phyloP scores from a whole-genome alignment of 257 asterid genomes.

The Gynochthodes officinalis region DNA sequence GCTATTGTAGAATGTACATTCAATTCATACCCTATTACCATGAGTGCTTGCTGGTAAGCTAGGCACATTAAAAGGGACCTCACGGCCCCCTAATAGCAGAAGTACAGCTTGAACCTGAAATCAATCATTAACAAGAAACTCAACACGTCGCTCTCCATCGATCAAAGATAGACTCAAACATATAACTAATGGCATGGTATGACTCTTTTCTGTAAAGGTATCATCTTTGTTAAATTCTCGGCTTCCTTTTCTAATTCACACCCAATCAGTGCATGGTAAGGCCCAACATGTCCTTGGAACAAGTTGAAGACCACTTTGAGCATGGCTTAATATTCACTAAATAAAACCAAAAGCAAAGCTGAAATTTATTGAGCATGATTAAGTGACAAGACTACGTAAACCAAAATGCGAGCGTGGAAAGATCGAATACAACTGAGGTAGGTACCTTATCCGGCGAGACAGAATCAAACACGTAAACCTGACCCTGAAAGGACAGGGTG shows the following conservation, averaged over 20 bases:
- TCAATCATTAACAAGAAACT: constrained; percentile 14
- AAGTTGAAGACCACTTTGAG: background rate
- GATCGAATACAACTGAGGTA: background rate
- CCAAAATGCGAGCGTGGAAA: background rate
- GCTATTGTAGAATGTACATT: constrained; percentile 10
- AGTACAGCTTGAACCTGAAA: constrained; percentile 83
- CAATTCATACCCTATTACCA: constrained; percentile 44
- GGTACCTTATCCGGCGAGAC: constrained; percentile 73
- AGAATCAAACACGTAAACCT: constrained; percentile 69
- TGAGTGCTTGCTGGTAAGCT: constrained; percentile 38
- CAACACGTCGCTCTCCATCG: background rate
- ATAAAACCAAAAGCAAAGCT: too few species aligned
- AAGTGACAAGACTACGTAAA: too few species aligned
- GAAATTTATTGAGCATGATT: too few species aligned
- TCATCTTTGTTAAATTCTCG: background rate
- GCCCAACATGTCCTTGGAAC: background rate
- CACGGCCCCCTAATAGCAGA: constrained; percentile 72
- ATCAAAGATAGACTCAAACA: background rate
- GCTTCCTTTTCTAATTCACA: background rate
- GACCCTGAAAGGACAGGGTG: constrained; percentile 69
- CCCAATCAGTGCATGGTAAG: too few species aligned
- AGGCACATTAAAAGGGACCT: constrained; percentile 56
- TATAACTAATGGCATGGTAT: background rate
- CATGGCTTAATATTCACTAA: background rate
- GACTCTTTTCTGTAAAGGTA: background rate